Conservation (phyloP, 495 filamentous ascomycete species). For the Cladorrhinum samala region DNA sequence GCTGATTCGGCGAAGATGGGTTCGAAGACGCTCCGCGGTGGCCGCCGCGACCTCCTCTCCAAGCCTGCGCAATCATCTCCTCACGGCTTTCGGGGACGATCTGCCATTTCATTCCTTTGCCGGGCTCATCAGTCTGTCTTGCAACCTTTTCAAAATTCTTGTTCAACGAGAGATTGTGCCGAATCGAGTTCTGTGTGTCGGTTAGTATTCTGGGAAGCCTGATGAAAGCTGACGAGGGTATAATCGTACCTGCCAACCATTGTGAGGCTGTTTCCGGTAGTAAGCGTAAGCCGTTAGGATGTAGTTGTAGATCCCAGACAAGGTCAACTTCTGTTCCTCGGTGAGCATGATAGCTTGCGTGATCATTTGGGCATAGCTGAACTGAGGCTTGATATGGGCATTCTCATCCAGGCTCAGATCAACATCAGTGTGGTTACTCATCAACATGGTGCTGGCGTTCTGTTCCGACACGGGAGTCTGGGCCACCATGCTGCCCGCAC, state of each 20-base stretch:
- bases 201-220: slow-evolving; percentile 17
- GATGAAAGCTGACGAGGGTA: neutral
- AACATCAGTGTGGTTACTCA: slow-evolving; percentile 48
- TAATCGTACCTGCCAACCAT: slow-evolving; percentile 86
- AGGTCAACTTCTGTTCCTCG: slow-evolving; percentile 75
- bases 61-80: slow-evolving; percentile 51
- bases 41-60: slow-evolving; percentile 48
- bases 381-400: slow-evolving; percentile 86
- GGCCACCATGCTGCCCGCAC: slow-evolving; percentile 20
- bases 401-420: slow-evolving; percentile 78
- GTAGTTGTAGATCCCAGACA: slow-evolving; percentile 85
- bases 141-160: slow-evolving; percentile 90
- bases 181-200: slow-evolving; percentile 76
- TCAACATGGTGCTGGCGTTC: slow-evolving; percentile 36
- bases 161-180: slow-evolving; percentile 91
- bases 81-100: slow-evolving; percentile 75
- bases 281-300: slow-evolving; percentile 86
- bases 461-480: slow-evolving; percentile 41
- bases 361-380: slow-evolving; percentile 96
- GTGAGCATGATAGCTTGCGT: slow-evolving; percentile 87
- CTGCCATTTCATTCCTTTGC: slow-evolving; percentile 98
- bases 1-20: slow-evolving; percentile 50
- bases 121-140: slow-evolving; percentile 85
- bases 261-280: slow-evolving; percentile 65
- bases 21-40: slow-evolving; percentile 50